Percentiles rank a stretch among this genome's conserved stretches.
Conservation (phyloP, 2,329 filamentous ascomycete species). For the Juglanconis sp. region DNA sequence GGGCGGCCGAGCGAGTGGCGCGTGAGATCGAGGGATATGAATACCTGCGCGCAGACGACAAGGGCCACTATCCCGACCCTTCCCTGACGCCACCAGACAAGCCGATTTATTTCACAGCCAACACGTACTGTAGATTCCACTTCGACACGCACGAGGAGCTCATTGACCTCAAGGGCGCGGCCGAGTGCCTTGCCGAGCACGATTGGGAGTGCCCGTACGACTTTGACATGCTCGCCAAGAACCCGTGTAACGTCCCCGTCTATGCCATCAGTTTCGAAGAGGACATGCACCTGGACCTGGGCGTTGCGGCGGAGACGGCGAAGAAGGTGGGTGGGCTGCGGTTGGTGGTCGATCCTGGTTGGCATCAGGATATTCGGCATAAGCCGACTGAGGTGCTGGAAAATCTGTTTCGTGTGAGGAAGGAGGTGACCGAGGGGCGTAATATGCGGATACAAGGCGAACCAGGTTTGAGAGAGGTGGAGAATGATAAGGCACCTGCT, state of each 20-base stretch:
- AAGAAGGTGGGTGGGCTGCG: constrained; percentile 2
- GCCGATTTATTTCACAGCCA: constrained; percentile 65
- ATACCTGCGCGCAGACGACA: constrained; percentile 29
- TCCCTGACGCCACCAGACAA: constrained; percentile 21
- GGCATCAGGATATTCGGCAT: constrained; percentile 7
- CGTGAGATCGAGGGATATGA: constrained; percentile 26
- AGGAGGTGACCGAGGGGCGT: no score
- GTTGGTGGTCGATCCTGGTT: constrained; percentile 1
- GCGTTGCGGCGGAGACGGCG: not conserved
- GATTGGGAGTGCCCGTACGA: constrained; percentile 9
- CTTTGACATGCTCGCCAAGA: not conserved
- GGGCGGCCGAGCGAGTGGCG: constrained; percentile 57
- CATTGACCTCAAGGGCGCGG: constrained; percentile 50
- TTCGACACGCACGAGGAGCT: constrained; percentile 63
- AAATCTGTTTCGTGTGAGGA: not conserved
- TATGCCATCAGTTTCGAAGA: constrained; percentile 3
- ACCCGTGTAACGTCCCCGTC: not conserved
- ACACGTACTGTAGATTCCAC: constrained; percentile 69
- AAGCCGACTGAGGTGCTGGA: constrained; percentile 1
- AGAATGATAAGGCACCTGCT: no score
- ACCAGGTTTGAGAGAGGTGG: no score
- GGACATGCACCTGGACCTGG: constrained; percentile 4
- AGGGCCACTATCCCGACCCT: constrained; percentile 22
- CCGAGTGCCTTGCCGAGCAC: constrained; percentile 43
- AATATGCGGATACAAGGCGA: no score